Conservation (phyloP, 768 basidiomycete species). For the Jaapia argillacea region DNA sequence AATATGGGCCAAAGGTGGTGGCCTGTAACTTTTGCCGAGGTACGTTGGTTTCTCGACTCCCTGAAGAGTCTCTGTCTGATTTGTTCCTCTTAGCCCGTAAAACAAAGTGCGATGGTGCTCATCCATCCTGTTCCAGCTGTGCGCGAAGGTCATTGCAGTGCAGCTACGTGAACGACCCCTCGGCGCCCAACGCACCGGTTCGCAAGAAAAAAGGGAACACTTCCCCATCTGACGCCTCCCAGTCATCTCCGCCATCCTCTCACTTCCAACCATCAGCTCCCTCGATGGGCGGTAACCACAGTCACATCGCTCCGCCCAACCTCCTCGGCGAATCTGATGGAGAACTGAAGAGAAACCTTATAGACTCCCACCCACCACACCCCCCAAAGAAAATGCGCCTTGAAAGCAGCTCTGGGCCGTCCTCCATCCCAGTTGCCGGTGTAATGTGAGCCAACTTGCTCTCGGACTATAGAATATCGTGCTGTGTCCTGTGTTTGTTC, state of each 20-base stretch:
- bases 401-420: constrained; percentile 27
- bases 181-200: constrained; percentile 10
- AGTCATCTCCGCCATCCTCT: neutral
- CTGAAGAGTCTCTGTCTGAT: neutral
- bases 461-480: neutral
- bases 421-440: constrained; percentile 29
- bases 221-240: constrained; percentile 10
- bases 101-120: constrained; percentile 83
- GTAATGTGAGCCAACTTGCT: constrained; percentile 37
- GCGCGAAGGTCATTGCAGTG: constrained; percentile 66
- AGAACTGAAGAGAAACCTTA: constrained; percentile 53
- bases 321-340: constrained; percentile 35
- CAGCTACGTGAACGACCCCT: constrained; percentile 68
- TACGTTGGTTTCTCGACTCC: constrained; percentile 22
- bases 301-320: constrained; percentile 9
- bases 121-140: constrained; percentile 78
- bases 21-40: constrained; percentile 88
- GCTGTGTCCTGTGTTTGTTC: neutral
- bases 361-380: constrained; percentile 40
- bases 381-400: constrained; percentile 68
- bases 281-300: constrained; percentile 10
- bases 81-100: constrained; percentile 52
- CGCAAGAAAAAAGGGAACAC: constrained; percentile 12
- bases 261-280: neutral
- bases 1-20: constrained; percentile 76